Evolutionary conservation across 2,329 filamentous ascomycete species (phyloP), one percentile per base, ranked within the genome.

Genomic region (Calonectria pteridis): DNA sequence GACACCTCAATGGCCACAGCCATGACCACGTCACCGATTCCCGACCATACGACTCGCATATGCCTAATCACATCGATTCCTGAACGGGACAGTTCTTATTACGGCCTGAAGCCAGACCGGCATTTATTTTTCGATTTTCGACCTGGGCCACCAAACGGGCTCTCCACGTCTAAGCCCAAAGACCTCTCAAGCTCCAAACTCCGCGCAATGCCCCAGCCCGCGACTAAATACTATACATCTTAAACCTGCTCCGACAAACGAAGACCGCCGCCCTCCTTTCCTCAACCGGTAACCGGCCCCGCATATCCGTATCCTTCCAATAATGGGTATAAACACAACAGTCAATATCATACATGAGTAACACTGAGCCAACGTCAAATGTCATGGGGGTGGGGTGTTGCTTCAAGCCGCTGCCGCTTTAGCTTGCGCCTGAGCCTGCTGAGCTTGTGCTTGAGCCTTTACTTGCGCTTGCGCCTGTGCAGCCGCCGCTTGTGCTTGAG

Each of bases 151-250:
- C 73, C 70, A 51, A 77, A 71, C 67, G 74, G 77, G 75, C 78
- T 78, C 70, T 74, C 75, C 67, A 76, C 77, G 71, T 79, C 78
- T 78, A 78, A 78, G 73, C 76, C 78, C 76, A 68, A 77, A 77
- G 67, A 76, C 71, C 76, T 71, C 71, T 43, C 75, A 62, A 76
- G 82, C 81, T 81, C 82, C 81, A 79, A 83, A 85, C 83, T 85
- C 83, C 83, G 71, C 79, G 83, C 83, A 84, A 83, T 83, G 81
- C 76, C 80, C 76, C 73, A 66, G 75, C 75, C 77, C 79, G 77
- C 77, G 77, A 78, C 70, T 75, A 69, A 79, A 80, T 80, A 80
- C 73, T 80, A 73, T 74, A 79, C 77, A 79, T 64, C 68, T 71
- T 69, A 51, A 71, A 51, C 69, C 35, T 70, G 35, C 55, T 73